A percentile compares a stretch with the other conserved stretches of the same genome.
These are phyloP conservation scores for Funneliformis geosporum DNA, from an alignment of 192 early-diverging fungal species.

Conservation along the genomic window DNA sequence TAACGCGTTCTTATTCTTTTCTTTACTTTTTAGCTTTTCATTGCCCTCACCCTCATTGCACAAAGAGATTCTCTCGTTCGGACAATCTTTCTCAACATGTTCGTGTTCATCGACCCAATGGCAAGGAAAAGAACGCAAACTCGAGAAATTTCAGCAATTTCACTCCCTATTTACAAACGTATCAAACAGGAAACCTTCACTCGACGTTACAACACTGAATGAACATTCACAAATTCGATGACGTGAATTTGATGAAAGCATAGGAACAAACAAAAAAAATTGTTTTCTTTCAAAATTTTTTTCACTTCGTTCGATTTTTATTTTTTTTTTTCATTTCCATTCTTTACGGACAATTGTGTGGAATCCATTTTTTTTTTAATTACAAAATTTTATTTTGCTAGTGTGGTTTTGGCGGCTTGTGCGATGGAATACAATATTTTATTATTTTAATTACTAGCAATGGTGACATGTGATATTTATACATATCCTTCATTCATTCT, in stretches of 20 bases:
- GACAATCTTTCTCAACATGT: constrained; percentile 62
- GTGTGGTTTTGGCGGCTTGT: no score
- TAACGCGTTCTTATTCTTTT: neutral
- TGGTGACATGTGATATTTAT: neutral
- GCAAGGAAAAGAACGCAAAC: constrained; percentile 46
- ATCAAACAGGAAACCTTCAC: constrained; percentile 26
- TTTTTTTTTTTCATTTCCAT: neutral
- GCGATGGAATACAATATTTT: neutral
- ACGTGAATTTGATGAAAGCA: neutral
- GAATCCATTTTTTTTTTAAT: no score
- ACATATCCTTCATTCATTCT: neutral
- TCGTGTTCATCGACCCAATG: constrained; percentile 57
- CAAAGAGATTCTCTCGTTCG: constrained; percentile 58
- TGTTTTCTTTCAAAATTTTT: neutral
- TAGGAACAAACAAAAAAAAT: neutral
- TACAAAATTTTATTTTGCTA: no score
- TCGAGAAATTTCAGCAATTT: constrained; percentile 42
- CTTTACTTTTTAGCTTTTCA: constrained; percentile 45
- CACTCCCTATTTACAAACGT: constrained; percentile 45
- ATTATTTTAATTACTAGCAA: neutral
- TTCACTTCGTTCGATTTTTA: neutral
- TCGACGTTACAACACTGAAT: neutral
- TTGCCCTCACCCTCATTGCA: constrained; percentile 55
- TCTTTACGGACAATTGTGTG: neutral
- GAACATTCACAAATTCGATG: neutral